Evolutionary conservation across 176 grass and related monocot species (phyloP).

Genomic region (Cocos nucifera): DNA sequence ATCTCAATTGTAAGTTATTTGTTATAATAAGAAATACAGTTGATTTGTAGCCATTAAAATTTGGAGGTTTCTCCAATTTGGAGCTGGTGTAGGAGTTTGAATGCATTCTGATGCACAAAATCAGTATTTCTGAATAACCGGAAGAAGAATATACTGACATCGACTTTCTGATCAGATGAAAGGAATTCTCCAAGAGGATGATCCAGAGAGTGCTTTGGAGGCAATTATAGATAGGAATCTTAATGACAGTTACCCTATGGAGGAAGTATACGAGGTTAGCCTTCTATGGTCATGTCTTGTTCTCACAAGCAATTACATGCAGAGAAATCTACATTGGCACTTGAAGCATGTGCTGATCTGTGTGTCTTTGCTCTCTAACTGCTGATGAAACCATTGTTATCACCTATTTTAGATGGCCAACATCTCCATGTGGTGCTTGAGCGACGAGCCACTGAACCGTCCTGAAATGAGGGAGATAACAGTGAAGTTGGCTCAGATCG

Average conservation of each 20-base stretch:
- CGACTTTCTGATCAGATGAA: slow-evolving; percentile 37
- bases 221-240: slow-evolving; percentile 40
- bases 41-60: too few relatives aligned
- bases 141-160: too few relatives aligned
- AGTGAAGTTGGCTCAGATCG: slow-evolving; percentile 34
- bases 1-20: slow-evolving; percentile 38
- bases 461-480: slow-evolving; percentile 59
- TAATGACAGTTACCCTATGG: slow-evolving; percentile 39
- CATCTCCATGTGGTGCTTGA: slow-evolving; percentile 49
- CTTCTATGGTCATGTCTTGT: neutral
- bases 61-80: too few relatives aligned
- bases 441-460: slow-evolving; percentile 39
- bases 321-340: neutral
- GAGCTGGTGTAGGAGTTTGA: too few relatives aligned
- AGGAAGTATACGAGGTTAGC: slow-evolving; percentile 49
- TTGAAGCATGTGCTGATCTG: neutral
- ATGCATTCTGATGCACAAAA: too few relatives aligned
- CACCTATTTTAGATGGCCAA: slow-evolving; percentile 32
- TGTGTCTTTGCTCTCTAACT: neutral
- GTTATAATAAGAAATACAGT: neutral
- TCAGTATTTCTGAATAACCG: too few relatives aligned
- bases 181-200: slow-evolving; percentile 30
- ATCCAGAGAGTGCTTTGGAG: slow-evolving; percentile 31
- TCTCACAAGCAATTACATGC: too few relatives aligned
- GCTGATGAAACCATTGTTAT: neutral